A percentile compares a stretch with the other conserved stretches of the same genome.
phyloP scores from a whole-genome alignment of 2,329 filamentous ascomycete species.

The Colletotrichum tamarilloi region DNA sequence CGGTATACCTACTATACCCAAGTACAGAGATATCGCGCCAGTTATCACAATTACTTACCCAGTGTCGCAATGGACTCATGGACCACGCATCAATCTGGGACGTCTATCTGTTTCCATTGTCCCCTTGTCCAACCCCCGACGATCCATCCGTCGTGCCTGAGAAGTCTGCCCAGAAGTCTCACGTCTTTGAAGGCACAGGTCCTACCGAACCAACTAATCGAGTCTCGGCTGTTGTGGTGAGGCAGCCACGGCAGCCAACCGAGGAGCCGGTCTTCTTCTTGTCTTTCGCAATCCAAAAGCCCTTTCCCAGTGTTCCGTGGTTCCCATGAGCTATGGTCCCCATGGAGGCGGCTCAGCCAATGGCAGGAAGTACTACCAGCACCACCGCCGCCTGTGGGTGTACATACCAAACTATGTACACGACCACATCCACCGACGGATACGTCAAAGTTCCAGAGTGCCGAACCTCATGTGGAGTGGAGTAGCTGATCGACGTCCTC shows the following conservation, averaged over 20 bases:
- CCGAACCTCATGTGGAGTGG: slow-evolving; percentile 34
- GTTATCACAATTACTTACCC: background rate
- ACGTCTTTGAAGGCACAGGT: background rate
- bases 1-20: background rate
- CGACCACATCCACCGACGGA: background rate
- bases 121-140: background rate
- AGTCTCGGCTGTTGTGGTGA: background rate
- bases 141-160: background rate
- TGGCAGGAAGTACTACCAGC: background rate
- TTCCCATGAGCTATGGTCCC: background rate
- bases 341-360: background rate
- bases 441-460: slow-evolving; percentile 1
- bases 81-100: background rate
- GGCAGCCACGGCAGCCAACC: background rate
- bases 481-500: slow-evolving; percentile 31
- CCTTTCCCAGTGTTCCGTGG: no score
- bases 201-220: background rate
- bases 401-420: background rate
- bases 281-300: background rate
- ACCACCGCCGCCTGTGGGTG: background rate
- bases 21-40: background rate
- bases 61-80: background rate
- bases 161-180: background rate
- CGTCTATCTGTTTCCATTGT: background rate
- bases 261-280: background rate